phyloP scores from a whole-genome alignment of 1,284 basidiomycete species.

The Fistulinella cinereoalba region DNA sequence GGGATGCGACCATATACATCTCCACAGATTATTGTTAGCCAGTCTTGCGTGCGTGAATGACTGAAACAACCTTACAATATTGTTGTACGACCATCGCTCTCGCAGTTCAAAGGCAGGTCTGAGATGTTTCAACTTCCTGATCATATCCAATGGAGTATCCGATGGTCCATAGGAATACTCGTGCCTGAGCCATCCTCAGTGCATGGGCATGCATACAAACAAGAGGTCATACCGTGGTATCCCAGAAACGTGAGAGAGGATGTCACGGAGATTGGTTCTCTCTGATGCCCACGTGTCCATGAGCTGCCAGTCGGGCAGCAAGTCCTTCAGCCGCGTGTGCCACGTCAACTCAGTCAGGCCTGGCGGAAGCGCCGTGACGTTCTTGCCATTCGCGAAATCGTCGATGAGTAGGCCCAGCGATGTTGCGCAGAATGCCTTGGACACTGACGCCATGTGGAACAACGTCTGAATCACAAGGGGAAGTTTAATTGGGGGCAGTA shows the following conservation, averaged over 20 bases:
- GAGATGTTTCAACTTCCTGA: conserved; percentile 35
- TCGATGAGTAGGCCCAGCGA: conserved; percentile 42
- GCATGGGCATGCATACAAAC: background rate
- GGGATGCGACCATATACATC: no score
- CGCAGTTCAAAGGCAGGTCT: conserved; percentile 39
- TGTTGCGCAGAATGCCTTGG: conserved; percentile 37
- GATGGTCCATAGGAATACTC: conserved; percentile 34
- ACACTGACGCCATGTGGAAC: conserved; percentile 37
- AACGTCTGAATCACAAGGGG: conserved; percentile 31
- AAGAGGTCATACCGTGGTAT: conserved; percentile 29
- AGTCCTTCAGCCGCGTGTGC: conserved; percentile 35
- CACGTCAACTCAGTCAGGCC: conserved; percentile 31
- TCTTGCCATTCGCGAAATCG: conserved; percentile 35
- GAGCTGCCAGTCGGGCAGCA: conserved; percentile 36
- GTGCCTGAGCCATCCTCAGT: conserved; percentile 25
- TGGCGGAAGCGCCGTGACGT: conserved; percentile 36
- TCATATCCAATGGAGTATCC: conserved; percentile 28
- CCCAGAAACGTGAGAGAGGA: conserved; percentile 33
- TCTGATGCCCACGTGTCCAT: conserved; percentile 35
- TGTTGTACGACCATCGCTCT: conserved; percentile 42
- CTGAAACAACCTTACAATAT: no score
- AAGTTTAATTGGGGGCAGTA: background rate
- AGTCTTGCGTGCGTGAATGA: no score
- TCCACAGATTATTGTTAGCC: no score
- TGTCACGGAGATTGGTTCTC: conserved; percentile 36